Conservation (phyloP, 73 alveolate species). For the Paramecium octaurelia region DNA sequence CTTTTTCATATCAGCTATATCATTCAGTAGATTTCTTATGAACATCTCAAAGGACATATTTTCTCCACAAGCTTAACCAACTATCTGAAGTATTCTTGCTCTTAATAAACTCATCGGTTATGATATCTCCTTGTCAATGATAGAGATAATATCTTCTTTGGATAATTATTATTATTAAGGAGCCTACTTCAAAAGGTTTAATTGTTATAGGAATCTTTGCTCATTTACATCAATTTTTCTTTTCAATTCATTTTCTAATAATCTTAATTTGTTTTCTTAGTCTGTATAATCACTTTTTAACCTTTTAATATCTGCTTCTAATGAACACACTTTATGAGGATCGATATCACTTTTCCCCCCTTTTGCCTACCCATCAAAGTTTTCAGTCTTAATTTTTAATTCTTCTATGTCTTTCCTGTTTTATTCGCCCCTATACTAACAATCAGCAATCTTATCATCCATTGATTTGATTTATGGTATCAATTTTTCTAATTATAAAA, state of each 20-base stretch:
- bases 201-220: slow-evolving; percentile 14
- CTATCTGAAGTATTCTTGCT: not conserved
- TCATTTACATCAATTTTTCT: slow-evolving; percentile 47
- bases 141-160: not conserved
- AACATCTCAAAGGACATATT: slow-evolving; percentile 27
- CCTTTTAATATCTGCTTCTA: slow-evolving; percentile 33
- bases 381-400: not conserved
- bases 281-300: slow-evolving; percentile 15
- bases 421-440: slow-evolving; percentile 27
- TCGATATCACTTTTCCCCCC: slow-evolving; percentile 30
- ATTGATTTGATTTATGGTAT: slow-evolving; percentile 1
- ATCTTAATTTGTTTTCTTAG: slow-evolving; percentile 2
- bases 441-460: not conserved
- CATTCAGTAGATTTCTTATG: not conserved
- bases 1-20: slow-evolving; percentile 27
- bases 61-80: not conserved
- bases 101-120: slow-evolving; percentile 40
- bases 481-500: slow-evolving; percentile 6
- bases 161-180: not conserved
- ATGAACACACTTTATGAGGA: slow-evolving; percentile 38
- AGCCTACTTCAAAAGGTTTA: not conserved
- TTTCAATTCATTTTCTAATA: slow-evolving; percentile 25
- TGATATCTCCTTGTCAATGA: slow-evolving; percentile 26
- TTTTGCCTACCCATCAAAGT: not conserved
- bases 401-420: slow-evolving; percentile 38